These are phyloP conservation scores for Borovskyia barvae DNA, from an alignment of 208 protist species.

Conservation along the genomic window DNA sequence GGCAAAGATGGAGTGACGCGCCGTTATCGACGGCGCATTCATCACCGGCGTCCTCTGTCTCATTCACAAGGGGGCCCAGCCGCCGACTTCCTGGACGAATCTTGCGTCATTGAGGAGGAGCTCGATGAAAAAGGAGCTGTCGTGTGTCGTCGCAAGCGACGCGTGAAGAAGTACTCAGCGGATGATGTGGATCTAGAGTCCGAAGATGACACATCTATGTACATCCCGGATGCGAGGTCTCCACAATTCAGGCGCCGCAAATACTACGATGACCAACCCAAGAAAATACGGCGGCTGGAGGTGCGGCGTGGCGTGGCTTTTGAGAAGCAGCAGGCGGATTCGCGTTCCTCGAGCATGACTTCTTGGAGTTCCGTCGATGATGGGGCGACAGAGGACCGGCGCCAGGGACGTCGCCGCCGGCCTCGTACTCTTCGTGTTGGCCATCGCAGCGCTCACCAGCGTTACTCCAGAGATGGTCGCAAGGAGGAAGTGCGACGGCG, in stretches of 20 bases:
- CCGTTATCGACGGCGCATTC: slow-evolving; percentile 20
- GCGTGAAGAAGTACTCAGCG: background rate
- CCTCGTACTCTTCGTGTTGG: slow-evolving; percentile 15
- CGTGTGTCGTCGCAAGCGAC: slow-evolving; percentile 25
- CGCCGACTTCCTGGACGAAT: slow-evolving; percentile 10
- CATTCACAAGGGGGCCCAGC: background rate
- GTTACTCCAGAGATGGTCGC: background rate
- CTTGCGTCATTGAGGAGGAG: slow-evolving; percentile 57
- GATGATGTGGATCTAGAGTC: background rate
- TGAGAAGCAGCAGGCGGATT: background rate
- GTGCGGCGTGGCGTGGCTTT: slow-evolving; percentile 5
- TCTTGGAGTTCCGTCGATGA: slow-evolving; percentile 40
- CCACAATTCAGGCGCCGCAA: slow-evolving; percentile 9
- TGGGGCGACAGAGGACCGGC: slow-evolving; percentile 8
- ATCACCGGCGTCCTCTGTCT: background rate
- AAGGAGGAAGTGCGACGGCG: background rate
- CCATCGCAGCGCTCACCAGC: slow-evolving; percentile 8
- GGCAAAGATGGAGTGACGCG: slow-evolving; percentile 28
- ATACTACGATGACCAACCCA: slow-evolving; percentile 28
- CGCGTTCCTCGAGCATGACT: slow-evolving; percentile 21
- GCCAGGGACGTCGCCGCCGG: slow-evolving; percentile 18
- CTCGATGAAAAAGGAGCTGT: slow-evolving; percentile 36
- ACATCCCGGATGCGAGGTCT: slow-evolving; percentile 8
- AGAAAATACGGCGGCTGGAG: slow-evolving; percentile 37
- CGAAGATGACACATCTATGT: slow-evolving; percentile 23